A percentile compares a stretch with the other conserved stretches of the same genome.
phyloP scores from a whole-genome alignment of 768 basidiomycete species.

The Mrakia gelida region DNA sequence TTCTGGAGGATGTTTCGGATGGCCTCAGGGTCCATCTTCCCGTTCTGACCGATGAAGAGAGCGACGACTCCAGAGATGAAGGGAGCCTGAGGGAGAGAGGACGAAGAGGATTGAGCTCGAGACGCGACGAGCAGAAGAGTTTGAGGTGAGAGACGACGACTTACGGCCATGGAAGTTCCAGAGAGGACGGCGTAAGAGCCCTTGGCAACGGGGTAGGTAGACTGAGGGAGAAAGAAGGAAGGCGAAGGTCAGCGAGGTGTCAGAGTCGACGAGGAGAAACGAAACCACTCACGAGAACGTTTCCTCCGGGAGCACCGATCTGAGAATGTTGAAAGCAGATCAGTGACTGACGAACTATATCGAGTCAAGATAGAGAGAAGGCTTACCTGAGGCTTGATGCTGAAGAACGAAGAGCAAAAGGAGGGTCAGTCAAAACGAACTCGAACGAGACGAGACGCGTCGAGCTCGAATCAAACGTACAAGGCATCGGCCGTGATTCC shows the following conservation, averaged over 20 bases:
- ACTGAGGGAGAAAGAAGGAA: conserved; percentile 31
- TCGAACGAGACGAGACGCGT: conserved; percentile 38
- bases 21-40: conserved; percentile 33
- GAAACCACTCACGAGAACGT: conserved; percentile 44
- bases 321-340: conserved; percentile 53
- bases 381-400: not conserved
- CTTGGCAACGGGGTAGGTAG: conserved; percentile 48
- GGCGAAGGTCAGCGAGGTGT: not conserved
- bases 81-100: conserved; percentile 29
- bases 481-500: conserved; percentile 40
- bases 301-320: conserved; percentile 27
- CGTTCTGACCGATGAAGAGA: conserved; percentile 41
- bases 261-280: not conserved
- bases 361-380: not conserved
- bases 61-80: conserved; percentile 42
- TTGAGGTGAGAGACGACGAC: not conserved
- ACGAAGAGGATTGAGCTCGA: not conserved
- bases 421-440: conserved; percentile 55
- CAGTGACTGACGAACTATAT: conserved; percentile 32
- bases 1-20: conserved; percentile 38
- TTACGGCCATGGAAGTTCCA: conserved; percentile 32
- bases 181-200: conserved; percentile 26
- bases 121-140: not conserved
- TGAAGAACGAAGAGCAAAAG: not conserved
- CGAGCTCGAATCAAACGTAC: not conserved